A percentile compares a stretch with the other conserved stretches of the same genome.
Evolutionary conservation across 352 stramenopile genomes (phyloP).

Genomic region (Phytophthora sansomeana): DNA sequence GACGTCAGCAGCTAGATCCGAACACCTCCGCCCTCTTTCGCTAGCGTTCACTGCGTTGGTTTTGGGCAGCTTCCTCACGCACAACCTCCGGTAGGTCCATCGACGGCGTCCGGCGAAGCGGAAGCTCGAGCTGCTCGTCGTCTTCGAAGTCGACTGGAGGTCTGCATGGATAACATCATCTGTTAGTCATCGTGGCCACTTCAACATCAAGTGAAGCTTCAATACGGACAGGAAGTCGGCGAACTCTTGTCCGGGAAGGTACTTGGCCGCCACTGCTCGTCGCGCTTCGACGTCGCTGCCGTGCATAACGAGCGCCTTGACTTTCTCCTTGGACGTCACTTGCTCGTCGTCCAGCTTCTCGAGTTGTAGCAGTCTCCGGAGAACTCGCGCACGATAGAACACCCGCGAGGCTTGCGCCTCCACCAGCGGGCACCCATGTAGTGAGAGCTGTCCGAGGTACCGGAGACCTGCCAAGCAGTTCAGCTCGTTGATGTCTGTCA

Average conservation of each 20-base stretch:
- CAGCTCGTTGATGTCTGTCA: conserved; percentile 69
- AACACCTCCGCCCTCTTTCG: not conserved
- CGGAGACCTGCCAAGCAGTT: conserved; percentile 57
- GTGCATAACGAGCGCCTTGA: conserved; percentile 82
- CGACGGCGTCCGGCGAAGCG: conserved; percentile 13
- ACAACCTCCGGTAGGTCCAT: not conserved
- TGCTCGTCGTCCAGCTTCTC: conserved; percentile 56
- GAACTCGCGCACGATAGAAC: conserved; percentile 70
- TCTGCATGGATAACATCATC: conserved; percentile 26
- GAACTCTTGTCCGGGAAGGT: conserved; percentile 65
- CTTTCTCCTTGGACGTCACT: conserved; percentile 74
- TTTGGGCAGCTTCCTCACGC: not conserved
- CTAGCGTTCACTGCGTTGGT: conserved; percentile 4
- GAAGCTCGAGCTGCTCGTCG: conserved; percentile 45
- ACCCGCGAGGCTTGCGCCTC: conserved; percentile 40
- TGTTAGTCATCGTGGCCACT: not conserved
- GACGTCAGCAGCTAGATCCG: conserved; percentile 2
- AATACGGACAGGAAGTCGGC: conserved; percentile 69
- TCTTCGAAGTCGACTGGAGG: conserved; percentile 64
- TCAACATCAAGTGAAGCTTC: conserved; percentile 3
- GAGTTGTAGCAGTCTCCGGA: conserved; percentile 69
- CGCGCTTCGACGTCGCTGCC: conserved; percentile 66
- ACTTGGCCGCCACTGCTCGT: conserved; percentile 62
- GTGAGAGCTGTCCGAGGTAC: conserved; percentile 53
- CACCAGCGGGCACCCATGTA: conserved; percentile 56